These are phyloP conservation scores for Tolypocladium cylindrosporum DNA, from an alignment of 2,329 filamentous ascomycete species.

Conservation along the genomic window DNA sequence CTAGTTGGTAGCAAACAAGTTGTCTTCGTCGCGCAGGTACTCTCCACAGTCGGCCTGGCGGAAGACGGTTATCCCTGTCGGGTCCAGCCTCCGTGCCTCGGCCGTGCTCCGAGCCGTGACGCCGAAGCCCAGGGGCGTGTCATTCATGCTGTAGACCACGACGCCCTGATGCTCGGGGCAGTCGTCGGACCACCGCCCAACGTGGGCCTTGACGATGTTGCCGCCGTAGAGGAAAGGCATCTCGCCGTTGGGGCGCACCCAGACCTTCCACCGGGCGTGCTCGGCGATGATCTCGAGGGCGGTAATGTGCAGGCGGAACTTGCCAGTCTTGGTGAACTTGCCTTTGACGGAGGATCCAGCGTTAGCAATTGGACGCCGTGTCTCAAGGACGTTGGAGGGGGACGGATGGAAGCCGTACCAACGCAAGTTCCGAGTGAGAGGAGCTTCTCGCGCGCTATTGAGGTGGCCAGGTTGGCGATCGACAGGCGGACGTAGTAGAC, in stretches of 20 bases:
- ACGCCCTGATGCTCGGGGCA: slow-evolving; percentile 89
- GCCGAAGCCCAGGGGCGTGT: slow-evolving; percentile 88
- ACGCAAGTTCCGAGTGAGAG: slow-evolving; percentile 84
- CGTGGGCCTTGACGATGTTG: slow-evolving; percentile 63
- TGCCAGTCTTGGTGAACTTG: slow-evolving; percentile 94
- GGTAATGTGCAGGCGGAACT: slow-evolving; percentile 91
- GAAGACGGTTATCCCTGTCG: slow-evolving; percentile 82
- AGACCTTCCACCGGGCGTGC: slow-evolving; percentile 92
- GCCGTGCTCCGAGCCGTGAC: slow-evolving; percentile 80
- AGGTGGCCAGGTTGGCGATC: slow-evolving; percentile 84
- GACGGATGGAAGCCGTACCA: slow-evolving; percentile 26
- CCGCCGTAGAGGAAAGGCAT: slow-evolving; percentile 97
- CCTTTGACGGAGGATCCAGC: slow-evolving; percentile 36
- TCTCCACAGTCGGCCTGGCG: slow-evolving; percentile 91
- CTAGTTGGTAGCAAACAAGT: slow-evolving; percentile 34
- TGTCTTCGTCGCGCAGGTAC: slow-evolving; percentile 77
- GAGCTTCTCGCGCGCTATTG: slow-evolving; percentile 70
- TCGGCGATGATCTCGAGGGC: slow-evolving; percentile 78
- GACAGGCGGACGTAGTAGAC: slow-evolving; percentile 90
- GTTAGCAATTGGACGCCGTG: slow-evolving; percentile 5
- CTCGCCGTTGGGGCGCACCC: slow-evolving; percentile 91
- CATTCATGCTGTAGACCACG: slow-evolving; percentile 84
- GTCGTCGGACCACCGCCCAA: slow-evolving; percentile 81
- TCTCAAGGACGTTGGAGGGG: background rate
- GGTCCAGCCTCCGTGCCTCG: slow-evolving; percentile 75